phyloP scores from a whole-genome alignment of 2,329 filamentous ascomycete genomes.

The Thelonectria blattea region DNA sequence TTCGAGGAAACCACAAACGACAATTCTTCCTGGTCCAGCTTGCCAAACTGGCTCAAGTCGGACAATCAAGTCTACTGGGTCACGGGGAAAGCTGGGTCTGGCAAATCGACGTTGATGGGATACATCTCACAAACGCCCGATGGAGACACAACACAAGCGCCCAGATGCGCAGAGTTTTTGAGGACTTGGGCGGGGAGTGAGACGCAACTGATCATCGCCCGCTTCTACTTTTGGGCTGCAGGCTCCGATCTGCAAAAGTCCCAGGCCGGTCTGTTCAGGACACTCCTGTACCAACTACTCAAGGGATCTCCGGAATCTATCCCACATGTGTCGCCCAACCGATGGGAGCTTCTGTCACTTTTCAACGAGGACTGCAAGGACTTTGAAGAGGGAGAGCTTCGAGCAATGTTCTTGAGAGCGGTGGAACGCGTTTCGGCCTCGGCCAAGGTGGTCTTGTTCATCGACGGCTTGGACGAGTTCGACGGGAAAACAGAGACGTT shows the following conservation, averaged over 20 bases:
- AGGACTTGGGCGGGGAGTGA: slow-evolving; percentile 1
- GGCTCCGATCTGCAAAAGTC: slow-evolving; percentile 12
- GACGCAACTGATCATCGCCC: not conserved
- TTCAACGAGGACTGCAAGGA: not conserved
- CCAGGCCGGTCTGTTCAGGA: slow-evolving; percentile 1
- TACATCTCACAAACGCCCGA: not conserved
- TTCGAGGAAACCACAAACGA: not conserved
- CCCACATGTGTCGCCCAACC: not conserved
- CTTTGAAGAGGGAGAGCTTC: not conserved
- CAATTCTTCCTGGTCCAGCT: not conserved
- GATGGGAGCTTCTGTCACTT: slow-evolving; percentile 19
- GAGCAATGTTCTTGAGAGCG: not conserved
- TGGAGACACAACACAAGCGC: not conserved
- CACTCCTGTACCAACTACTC: slow-evolving; percentile 16
- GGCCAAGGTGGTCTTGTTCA: not conserved
- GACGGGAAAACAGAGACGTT: slow-evolving; percentile 1
- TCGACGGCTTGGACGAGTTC: slow-evolving; percentile 14
- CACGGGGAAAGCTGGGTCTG: slow-evolving; percentile 2
- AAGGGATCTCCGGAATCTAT: not conserved
- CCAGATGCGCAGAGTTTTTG: not conserved
- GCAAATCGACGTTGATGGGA: slow-evolving; percentile 4
- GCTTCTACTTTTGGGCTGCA: slow-evolving; percentile 26
- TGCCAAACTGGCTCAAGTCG: not conserved
- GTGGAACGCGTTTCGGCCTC: not conserved
- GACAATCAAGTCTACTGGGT: not conserved